These are phyloP conservation scores for Scalesia atractyloides DNA, from an alignment of 129 eudicot species.

Conservation along the genomic window DNA sequence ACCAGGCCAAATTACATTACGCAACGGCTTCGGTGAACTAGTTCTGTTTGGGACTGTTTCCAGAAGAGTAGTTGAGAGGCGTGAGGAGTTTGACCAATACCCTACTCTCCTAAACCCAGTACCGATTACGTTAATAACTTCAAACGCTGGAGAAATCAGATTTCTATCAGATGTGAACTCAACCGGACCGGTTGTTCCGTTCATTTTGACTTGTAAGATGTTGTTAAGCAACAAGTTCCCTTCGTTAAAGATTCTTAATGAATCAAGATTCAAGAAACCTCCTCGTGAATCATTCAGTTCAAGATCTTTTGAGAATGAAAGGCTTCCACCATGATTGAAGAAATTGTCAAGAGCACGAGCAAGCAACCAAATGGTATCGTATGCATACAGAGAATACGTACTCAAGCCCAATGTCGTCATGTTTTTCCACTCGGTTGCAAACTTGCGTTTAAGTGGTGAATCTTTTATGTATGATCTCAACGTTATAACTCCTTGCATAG, in stretches of 20 bases:
- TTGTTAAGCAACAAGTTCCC: conserved; percentile 52
- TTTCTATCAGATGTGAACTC: conserved; percentile 52
- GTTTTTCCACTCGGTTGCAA: conserved; percentile 52
- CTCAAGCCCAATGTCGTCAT: conserved; percentile 52
- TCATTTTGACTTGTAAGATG: conserved; percentile 54
- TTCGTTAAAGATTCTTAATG: conserved; percentile 62
- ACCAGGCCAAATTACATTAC: conserved; percentile 74
- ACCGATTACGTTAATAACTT: conserved; percentile 79
- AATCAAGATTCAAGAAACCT: conserved; percentile 42
- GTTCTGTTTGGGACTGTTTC: conserved; percentile 50
- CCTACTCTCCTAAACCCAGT: conserved; percentile 61
- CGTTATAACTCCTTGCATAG: conserved; percentile 62
- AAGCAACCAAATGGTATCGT: conserved; percentile 75
- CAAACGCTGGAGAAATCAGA: conserved; percentile 57
- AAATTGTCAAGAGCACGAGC: conserved; percentile 64
- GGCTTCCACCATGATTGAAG: conserved; percentile 50
- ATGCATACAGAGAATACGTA: conserved; percentile 60
- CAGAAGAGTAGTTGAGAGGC: conserved; percentile 61
- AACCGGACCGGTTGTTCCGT: conserved; percentile 64
- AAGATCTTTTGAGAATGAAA: conserved; percentile 54
- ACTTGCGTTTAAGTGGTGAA: conserved; percentile 47
- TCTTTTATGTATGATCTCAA: conserved; percentile 51
- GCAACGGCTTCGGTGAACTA: conserved; percentile 37
- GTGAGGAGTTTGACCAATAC: conserved; percentile 76
- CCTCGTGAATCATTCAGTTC: conserved; percentile 24